Conservation (phyloP, 2,329 filamentous ascomycete genomes). For the Botrytis cinerea region DNA sequence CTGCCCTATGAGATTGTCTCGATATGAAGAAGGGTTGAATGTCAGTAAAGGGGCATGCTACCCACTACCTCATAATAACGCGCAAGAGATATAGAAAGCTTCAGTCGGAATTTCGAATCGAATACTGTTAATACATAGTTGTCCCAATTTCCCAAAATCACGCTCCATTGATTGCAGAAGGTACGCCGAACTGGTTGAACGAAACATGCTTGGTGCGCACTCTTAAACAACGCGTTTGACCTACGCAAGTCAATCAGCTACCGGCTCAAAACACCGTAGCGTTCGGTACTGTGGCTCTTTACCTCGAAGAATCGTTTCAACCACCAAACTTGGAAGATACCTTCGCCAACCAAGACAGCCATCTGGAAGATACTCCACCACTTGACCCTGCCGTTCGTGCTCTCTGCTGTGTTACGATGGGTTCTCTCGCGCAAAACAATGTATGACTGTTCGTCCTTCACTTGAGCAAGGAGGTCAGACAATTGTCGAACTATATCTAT, state of each 20-base stretch:
- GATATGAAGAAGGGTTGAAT: background rate
- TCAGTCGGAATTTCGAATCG: slow-evolving; percentile 9
- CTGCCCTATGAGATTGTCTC: background rate
- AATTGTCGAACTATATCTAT: slow-evolving; percentile 69
- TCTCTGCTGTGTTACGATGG: slow-evolving; percentile 97
- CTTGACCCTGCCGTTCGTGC: slow-evolving; percentile 95
- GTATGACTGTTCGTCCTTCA: slow-evolving; percentile 98
- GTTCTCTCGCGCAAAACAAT: slow-evolving; percentile 94
- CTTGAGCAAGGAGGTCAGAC: slow-evolving; percentile 81
- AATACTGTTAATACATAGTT: slow-evolving; percentile 28
- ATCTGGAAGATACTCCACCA: slow-evolving; percentile 99
- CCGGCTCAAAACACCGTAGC: slow-evolving; percentile 39
- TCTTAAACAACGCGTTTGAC: slow-evolving; percentile 66
- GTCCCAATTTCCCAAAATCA: slow-evolving; percentile 22
- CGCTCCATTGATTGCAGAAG: slow-evolving; percentile 28
- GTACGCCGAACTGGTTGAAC: slow-evolving; percentile 35
- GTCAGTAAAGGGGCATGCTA: slow-evolving; percentile 2
- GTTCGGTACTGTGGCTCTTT: slow-evolving; percentile 40
- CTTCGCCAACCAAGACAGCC: slow-evolving; percentile 82
- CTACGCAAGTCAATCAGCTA: slow-evolving; percentile 41
- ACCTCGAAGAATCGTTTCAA: slow-evolving; percentile 96
- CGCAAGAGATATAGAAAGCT: slow-evolving; percentile 3
- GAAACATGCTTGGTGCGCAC: slow-evolving; percentile 19
- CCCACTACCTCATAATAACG: slow-evolving; percentile 6
- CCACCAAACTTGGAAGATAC: slow-evolving; percentile 99